Evolutionary conservation across 768 basidiomycete species (phyloP).

Genomic region (Termitomyces sp.): DNA sequence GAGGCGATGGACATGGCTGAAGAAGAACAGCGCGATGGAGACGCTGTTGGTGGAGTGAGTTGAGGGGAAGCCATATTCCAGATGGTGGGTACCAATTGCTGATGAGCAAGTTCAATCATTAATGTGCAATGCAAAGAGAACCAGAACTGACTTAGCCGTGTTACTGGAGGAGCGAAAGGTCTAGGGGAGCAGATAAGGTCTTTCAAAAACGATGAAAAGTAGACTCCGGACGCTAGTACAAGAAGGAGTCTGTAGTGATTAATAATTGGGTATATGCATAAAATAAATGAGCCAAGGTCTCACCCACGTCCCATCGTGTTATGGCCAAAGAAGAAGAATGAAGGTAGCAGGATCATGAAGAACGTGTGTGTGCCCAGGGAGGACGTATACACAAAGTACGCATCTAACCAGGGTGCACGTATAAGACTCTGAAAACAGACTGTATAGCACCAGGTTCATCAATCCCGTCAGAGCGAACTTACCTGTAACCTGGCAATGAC

Average conservation of each 20-base stretch:
- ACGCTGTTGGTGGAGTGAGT: constrained; percentile 91
- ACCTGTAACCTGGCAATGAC: constrained; percentile 69
- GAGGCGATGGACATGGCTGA: constrained; percentile 49
- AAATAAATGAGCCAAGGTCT: constrained; percentile 18
- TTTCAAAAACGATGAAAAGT: constrained; percentile 81
- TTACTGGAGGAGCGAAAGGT: constrained; percentile 87
- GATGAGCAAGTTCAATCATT: neutral
- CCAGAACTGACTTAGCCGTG: constrained; percentile 59
- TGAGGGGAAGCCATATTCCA: constrained; percentile 94
- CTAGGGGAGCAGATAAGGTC: constrained; percentile 88
- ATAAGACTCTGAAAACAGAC: constrained; percentile 35
- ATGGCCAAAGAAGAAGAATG: constrained; percentile 86
- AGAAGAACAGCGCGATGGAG: constrained; percentile 83
- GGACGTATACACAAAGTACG: constrained; percentile 80
- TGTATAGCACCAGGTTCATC: neutral
- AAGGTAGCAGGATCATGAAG: constrained; percentile 87
- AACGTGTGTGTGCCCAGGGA: constrained; percentile 83
- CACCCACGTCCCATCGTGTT: constrained; percentile 68
- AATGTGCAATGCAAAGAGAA: neutral
- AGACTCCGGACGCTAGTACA: constrained; percentile 75
- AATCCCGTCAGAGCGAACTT: constrained; percentile 8
- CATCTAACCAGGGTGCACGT: constrained; percentile 63
- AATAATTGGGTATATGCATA: neutral
- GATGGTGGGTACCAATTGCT: constrained; percentile 77
- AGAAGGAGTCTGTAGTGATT: constrained; percentile 47